Evolutionary conservation across 495 filamentous ascomycete species (phyloP), one percentile per base, ranked within the genome.

Genomic region (Collariella sp.): DNA sequence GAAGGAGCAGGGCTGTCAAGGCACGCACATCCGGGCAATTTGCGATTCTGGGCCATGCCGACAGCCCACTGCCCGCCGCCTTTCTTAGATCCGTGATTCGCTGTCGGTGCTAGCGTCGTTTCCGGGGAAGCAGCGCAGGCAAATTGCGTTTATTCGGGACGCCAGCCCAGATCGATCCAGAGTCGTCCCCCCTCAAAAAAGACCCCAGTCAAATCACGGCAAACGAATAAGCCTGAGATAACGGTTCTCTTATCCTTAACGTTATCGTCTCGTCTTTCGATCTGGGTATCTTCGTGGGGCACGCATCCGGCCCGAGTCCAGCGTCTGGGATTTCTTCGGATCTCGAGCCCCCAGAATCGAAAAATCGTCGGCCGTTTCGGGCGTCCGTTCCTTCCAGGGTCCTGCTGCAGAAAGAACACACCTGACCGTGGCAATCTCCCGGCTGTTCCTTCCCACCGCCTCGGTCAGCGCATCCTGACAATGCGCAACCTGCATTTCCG

Each of bases 11-110:
- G 29, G 36, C 34, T 42, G 46, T 22, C 38, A 35, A 56, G 55
- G 59, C 39, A 49, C 51, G 52, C 34, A 24, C 47, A 61, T 58
- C 59, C 55, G 59, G 55, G 48, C 54, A 50, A 54, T 57, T 55
- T 52, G 55, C 38, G 35, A 15, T 33, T 44, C 50, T 60, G 53
- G 57, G 54, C 54, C 57, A 50, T 55, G 54, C 50, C 40, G 42
- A 43, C 50, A 55, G 50, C 34, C 20, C 20, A 7, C 18, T n/a
- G 33, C 51, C 50, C 50, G 23, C 18, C 18, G 26, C 12, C 3
- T n/a, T 41, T 10, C 15, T 34, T 46, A 31, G 16, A 31, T 31
- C 40, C 46, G 31, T 35, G 36, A 42, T 55, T 47, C 38, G 43
- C 36, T 36, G 23, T n/a, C 38, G 18, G 38, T 39, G 7, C 26